Percentiles rank a stretch among this genome's conserved stretches.
These are phyloP conservation scores for Botryosphaeria dothidea DNA, from an alignment of 2,329 filamentous ascomycete species.

Conservation along the genomic window DNA sequence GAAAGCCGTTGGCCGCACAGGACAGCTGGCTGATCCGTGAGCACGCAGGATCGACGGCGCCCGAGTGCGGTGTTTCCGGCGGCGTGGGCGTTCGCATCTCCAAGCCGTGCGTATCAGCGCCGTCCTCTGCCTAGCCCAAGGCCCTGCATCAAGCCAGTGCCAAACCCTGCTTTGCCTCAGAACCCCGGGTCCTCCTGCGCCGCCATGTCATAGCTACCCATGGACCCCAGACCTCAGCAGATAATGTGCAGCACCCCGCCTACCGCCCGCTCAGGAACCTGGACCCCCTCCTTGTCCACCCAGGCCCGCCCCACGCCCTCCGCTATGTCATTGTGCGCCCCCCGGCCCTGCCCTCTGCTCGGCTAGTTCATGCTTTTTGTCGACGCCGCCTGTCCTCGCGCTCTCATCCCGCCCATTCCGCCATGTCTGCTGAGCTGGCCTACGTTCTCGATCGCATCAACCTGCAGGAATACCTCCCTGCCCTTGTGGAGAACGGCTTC, in stretches of 20 bases:
- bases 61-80: neutral
- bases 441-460: constrained; percentile 35
- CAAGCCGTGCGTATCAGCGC: constrained; percentile 5
- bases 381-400: neutral
- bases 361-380: neutral
- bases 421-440: constrained; percentile 24
- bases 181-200: neutral
- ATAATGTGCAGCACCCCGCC: neutral
- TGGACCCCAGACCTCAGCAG: neutral
- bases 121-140: neutral
- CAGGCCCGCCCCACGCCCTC: neutral
- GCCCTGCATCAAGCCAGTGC: neutral
- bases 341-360: constrained; percentile 1
- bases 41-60: neutral
- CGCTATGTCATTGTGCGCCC: constrained; percentile 12
- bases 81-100: neutral
- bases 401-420: neutral
- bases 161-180: neutral
- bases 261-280: neutral
- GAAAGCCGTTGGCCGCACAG: neutral
- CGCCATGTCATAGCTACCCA: neutral
- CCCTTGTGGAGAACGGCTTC: constrained; percentile 38
- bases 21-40: neutral
- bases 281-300: neutral
- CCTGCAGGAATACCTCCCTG: constrained; percentile 30